Percentiles rank a stretch among this genome's conserved stretches.
Evolutionary conservation across 768 basidiomycete species (phyloP).

Genomic region (Macrocybe gigantea): DNA sequence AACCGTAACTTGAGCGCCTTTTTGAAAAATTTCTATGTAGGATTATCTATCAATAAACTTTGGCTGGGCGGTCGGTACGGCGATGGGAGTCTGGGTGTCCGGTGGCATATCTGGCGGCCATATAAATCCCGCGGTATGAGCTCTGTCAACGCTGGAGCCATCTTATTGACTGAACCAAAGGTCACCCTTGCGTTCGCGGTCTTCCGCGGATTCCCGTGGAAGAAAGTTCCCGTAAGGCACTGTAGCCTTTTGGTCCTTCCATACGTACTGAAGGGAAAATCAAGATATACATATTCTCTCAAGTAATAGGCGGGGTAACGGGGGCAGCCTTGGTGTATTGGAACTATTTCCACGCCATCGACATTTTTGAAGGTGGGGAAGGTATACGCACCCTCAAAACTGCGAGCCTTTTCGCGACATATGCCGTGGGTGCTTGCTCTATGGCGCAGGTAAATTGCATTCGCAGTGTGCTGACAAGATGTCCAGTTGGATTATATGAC

Average conservation of each 20-base stretch:
- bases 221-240: conserved; percentile 57
- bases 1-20: not conserved
- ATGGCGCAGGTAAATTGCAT: not conserved
- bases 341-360: conserved; percentile 67
- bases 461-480: not conserved
- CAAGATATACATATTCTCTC: conserved; percentile 50
- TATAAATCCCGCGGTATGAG: conserved; percentile 62
- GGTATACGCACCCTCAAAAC: conserved; percentile 50
- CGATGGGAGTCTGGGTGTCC: conserved; percentile 64
- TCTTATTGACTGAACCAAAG: conserved; percentile 21
- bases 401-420: conserved; percentile 54
- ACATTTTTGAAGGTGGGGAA: conserved; percentile 54
- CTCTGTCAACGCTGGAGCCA: not conserved
- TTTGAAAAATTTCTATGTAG: conserved; percentile 24
- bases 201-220: conserved; percentile 73
- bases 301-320: conserved; percentile 57
- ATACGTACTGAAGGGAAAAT: not conserved
- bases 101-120: conserved; percentile 70
- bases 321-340: conserved; percentile 60
- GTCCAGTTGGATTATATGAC: conserved; percentile 32
- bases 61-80: conserved; percentile 55
- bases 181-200: conserved; percentile 66
- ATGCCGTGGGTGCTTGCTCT: conserved; percentile 38
- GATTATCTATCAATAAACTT: conserved; percentile 42
- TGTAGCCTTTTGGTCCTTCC: not conserved